Evolutionary conservation across 2,329 filamentous ascomycete species (phyloP).

Genomic region (Aspergillus ustus): DNA sequence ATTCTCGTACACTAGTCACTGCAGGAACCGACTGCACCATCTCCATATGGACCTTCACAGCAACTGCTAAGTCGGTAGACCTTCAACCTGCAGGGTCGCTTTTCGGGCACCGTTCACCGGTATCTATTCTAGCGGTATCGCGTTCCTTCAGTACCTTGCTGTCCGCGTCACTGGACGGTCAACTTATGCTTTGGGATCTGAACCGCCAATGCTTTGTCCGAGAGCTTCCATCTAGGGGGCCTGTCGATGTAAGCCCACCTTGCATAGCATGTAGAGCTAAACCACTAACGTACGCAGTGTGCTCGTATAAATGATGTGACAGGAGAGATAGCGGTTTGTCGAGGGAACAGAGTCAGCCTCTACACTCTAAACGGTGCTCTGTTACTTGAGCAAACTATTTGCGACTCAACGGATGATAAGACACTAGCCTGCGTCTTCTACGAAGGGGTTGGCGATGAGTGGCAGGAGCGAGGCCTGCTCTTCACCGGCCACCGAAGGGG

Average conservation of each 20-base stretch:
- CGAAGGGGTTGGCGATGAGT: slow-evolving; percentile 87
- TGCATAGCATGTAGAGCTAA: neutral
- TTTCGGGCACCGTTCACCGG: slow-evolving; percentile 86
- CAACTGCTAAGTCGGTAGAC: slow-evolving; percentile 72
- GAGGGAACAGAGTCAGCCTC: slow-evolving; percentile 72
- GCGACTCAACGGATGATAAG: slow-evolving; percentile 71
- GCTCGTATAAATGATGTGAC: slow-evolving; percentile 88
- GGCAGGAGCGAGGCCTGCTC: slow-evolving; percentile 82
- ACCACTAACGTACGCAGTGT: slow-evolving; percentile 60
- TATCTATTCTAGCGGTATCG: slow-evolving; percentile 81
- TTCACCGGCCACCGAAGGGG: slow-evolving; percentile 88
- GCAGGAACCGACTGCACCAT: slow-evolving; percentile 92
- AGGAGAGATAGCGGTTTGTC: slow-evolving; percentile 86
- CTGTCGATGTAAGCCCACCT: slow-evolving; percentile 48
- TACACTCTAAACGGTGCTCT: slow-evolving; percentile 88
- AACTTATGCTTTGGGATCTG: slow-evolving; percentile 89
- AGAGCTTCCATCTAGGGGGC: slow-evolving; percentile 64
- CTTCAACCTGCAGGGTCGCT: slow-evolving; percentile 77
- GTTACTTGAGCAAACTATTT: slow-evolving; percentile 81
- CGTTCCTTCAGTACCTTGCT: slow-evolving; percentile 87
- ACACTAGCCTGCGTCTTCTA: slow-evolving; percentile 89
- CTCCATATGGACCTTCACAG: slow-evolving; percentile 77
- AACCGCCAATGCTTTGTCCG: slow-evolving; percentile 88
- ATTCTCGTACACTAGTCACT: slow-evolving; percentile 88
- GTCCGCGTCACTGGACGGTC: slow-evolving; percentile 79